These are phyloP conservation scores for Kwoniella dendrophila DNA, from an alignment of 768 basidiomycete species.

Conservation along the genomic window DNA sequence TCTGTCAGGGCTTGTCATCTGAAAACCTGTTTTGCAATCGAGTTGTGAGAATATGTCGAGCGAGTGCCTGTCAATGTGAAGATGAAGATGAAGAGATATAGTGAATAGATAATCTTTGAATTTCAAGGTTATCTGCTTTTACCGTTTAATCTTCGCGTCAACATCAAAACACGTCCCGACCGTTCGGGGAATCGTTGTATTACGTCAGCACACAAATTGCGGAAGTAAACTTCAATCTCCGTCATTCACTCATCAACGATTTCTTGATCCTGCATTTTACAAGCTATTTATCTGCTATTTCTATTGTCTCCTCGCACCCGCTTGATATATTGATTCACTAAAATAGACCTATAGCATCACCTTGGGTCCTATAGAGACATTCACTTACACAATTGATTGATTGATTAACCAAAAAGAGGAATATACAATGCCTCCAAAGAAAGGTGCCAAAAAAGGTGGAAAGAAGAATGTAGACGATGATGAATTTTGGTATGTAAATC, in stretches of 20 bases:
- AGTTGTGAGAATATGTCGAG: too few relatives aligned
- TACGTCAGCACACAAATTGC: too few relatives aligned
- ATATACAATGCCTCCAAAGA: constrained; percentile 65
- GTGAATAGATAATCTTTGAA: too few relatives aligned
- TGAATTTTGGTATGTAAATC: constrained; percentile 75
- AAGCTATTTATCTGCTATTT: neutral
- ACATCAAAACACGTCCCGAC: neutral
- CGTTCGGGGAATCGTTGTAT: neutral
- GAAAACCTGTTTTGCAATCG: too few relatives aligned
- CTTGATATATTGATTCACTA: neutral
- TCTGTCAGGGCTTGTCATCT: too few relatives aligned
- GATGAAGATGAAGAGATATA: too few relatives aligned
- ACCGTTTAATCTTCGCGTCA: too few relatives aligned
- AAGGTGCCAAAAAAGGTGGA: constrained; percentile 78
- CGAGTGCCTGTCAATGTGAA: too few relatives aligned
- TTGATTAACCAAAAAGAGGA: neutral
- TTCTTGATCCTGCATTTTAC: neutral
- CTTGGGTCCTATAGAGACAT: neutral
- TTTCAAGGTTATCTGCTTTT: too few relatives aligned
- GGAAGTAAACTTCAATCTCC: too few relatives aligned
- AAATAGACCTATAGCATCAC: neutral
- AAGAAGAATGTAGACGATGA: constrained; percentile 77
- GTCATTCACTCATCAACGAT: neutral
- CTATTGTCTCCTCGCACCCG: neutral
- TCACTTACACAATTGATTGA: neutral